These are phyloP conservation scores for Colletotrichum filicis DNA, from an alignment of 2,329 filamentous ascomycete species.

Conservation along the genomic window DNA sequence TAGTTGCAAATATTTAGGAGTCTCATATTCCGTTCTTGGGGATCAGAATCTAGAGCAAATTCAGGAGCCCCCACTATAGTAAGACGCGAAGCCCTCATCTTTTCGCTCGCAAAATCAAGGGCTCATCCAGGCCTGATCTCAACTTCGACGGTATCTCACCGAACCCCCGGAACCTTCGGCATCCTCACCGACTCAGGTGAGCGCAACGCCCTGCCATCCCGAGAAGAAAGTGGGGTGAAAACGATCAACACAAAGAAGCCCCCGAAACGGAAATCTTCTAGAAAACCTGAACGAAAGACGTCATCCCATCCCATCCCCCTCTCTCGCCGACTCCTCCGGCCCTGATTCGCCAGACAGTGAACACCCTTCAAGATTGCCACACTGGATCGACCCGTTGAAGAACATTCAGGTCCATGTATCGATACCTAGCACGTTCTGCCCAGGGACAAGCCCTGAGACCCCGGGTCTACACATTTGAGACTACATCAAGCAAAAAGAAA, in stretches of 20 bases:
- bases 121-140: not conserved
- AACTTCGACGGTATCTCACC: not conserved
- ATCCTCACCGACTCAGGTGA: not conserved
- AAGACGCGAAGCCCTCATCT: not conserved
- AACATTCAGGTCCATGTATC: not conserved
- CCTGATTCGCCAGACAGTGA: not conserved
- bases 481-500: too few relatives aligned
- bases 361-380: not conserved
- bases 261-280: conserved; percentile 7
- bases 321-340: not conserved
- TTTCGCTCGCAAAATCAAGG: fast-evolving
- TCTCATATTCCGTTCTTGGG: too few relatives aligned
- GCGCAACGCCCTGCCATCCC: not conserved
- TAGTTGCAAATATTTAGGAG: too few relatives aligned
- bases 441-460: not conserved
- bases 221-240: not conserved
- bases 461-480: not conserved
- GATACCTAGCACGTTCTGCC: not conserved
- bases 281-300: not conserved
- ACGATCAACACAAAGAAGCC: not conserved
- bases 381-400: not conserved
- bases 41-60: too few relatives aligned
- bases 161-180: not conserved
- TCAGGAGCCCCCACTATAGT: too few relatives aligned
- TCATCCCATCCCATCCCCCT: not conserved